Evolutionary conservation across 768 basidiomycete species (phyloP).

Genomic region (Lentinula sp.): DNA sequence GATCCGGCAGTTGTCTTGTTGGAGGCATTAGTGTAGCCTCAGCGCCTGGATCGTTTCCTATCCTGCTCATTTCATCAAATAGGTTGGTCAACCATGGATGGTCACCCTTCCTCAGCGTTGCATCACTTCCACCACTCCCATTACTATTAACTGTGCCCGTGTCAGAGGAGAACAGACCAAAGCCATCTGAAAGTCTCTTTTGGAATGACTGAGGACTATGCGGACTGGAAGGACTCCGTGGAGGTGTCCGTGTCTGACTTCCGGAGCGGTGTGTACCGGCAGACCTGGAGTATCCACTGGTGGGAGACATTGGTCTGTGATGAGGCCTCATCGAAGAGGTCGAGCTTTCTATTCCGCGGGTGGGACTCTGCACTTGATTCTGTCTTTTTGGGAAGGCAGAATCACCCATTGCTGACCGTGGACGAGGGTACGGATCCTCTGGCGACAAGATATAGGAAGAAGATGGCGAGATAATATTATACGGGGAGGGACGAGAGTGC

Average conservation of each 20-base stretch:
- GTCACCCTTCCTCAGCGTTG: conserved; percentile 25
- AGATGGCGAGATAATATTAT: conserved; percentile 11
- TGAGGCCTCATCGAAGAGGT: background rate
- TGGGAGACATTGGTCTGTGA: background rate
- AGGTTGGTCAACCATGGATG: conserved; percentile 19
- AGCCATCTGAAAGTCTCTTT: conserved; percentile 11
- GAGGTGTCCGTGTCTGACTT: conserved; percentile 29
- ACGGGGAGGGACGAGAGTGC: conserved; percentile 12
- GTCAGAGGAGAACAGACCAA: background rate
- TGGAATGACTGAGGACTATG: conserved; percentile 25
- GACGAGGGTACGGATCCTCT: conserved; percentile 55
- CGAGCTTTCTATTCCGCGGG: background rate
- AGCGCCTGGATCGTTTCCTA: conserved; percentile 6
- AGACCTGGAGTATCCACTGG: background rate
- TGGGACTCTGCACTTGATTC: conserved; percentile 16
- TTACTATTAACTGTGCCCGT: conserved; percentile 1
- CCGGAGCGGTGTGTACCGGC: background rate
- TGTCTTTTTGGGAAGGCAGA: conserved; percentile 10
- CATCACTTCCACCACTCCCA: conserved; percentile 14
- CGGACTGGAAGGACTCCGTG: conserved; percentile 58
- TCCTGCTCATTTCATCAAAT: conserved; percentile 11
- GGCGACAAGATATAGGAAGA: conserved; percentile 30
- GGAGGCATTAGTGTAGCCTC: conserved; percentile 9
- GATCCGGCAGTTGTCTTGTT: background rate
- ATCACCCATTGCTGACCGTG: conserved; percentile 58